These are phyloP conservation scores for Daldinia sp. DNA, from an alignment of 2,329 filamentous ascomycete species.

Conservation along the genomic window DNA sequence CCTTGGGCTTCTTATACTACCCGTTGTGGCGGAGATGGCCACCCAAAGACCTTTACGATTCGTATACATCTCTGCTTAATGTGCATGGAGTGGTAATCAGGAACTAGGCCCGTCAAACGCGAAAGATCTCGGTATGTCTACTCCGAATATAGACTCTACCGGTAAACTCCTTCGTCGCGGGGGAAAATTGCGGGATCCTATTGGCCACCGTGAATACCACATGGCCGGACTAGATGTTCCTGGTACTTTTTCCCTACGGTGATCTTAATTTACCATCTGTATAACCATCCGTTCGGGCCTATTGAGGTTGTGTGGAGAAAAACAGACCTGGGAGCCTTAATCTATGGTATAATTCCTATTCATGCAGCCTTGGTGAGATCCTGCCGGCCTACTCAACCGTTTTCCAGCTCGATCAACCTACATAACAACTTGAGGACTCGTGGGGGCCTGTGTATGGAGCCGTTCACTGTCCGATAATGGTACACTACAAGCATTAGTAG, in stretches of 20 bases:
- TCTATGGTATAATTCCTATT: slow-evolving; percentile 38
- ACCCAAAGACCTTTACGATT: not conserved
- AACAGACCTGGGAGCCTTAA: slow-evolving; percentile 32
- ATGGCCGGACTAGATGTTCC: slow-evolving; percentile 34
- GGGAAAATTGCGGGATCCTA: slow-evolving; percentile 36
- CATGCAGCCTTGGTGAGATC: slow-evolving; percentile 30
- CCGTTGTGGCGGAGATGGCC: slow-evolving; percentile 12
- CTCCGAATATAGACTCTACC: slow-evolving; percentile 42
- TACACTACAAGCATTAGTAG: slow-evolving; percentile 5
- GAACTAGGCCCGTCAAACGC: slow-evolving; percentile 46
- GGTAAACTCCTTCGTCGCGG: slow-evolving; percentile 37
- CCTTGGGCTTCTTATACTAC: slow-evolving; percentile 42
- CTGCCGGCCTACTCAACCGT: slow-evolving; percentile 21
- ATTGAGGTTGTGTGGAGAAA: slow-evolving; percentile 36
- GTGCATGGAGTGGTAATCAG: slow-evolving; percentile 41
- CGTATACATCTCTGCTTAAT: slow-evolving; percentile 8
- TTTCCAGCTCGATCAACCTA: slow-evolving; percentile 6
- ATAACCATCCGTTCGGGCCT: slow-evolving; percentile 42
- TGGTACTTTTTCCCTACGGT: slow-evolving; percentile 29
- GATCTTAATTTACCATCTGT: slow-evolving; percentile 39
- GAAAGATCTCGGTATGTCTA: slow-evolving; percentile 44
- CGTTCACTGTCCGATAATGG: not conserved
- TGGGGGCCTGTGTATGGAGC: slow-evolving; percentile 14
- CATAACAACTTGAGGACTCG: slow-evolving; percentile 3
- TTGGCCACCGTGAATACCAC: slow-evolving; percentile 32